Evolutionary conservation across 1,284 basidiomycete species (phyloP), one percentile per base, ranked within the genome.

Genomic region (Ustilago shanxiensis): DNA sequence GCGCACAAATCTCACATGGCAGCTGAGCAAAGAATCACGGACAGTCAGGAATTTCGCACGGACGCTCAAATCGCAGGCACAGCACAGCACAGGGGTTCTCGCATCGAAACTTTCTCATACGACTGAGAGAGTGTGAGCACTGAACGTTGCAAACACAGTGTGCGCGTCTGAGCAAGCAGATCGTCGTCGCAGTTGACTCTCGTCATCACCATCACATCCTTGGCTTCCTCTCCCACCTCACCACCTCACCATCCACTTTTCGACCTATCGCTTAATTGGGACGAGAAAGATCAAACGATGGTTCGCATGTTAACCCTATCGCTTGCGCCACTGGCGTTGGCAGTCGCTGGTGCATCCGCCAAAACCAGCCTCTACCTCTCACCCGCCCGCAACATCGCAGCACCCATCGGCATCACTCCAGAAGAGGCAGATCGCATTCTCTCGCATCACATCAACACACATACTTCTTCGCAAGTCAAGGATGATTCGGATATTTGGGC

Each of bases 311-410:
- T 50, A 3, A 49, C 37, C 26, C 35, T 54, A 16, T 49, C 55
- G 26, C 28, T 76, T 10, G 60, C 53, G 28, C 58, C 73, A 26
- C 29, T 71, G 58, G 64, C 65, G 20, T 52, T 66, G 39, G 49
- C 57, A 55, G 61, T 63, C 8, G 56, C 65, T 7, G 50, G 55
- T 11, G 65, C 61, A 10, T 56, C 66, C 0, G 74, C 74, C 33
- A 72, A 65, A 60, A 72, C 74, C 4, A 77, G 53, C 45, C 63
- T 77, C 50, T 77, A 65, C 37, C 75, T 74, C n/a, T 74, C 71
- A 18, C 70, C 74, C 10, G 66, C 70, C 6, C 53, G 66, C 52
- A 50, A 60, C 28, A 31, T 63, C 16, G 55, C 53, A 26, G 67
- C 63, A 22, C 71, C 64, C 9, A 60, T 74, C 59, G 35, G 28